Evolutionary conservation across 345 rosid genomes (phyloP), one percentile per base, ranked within the genome.

Genomic region (Bretschneidera sinensis): DNA sequence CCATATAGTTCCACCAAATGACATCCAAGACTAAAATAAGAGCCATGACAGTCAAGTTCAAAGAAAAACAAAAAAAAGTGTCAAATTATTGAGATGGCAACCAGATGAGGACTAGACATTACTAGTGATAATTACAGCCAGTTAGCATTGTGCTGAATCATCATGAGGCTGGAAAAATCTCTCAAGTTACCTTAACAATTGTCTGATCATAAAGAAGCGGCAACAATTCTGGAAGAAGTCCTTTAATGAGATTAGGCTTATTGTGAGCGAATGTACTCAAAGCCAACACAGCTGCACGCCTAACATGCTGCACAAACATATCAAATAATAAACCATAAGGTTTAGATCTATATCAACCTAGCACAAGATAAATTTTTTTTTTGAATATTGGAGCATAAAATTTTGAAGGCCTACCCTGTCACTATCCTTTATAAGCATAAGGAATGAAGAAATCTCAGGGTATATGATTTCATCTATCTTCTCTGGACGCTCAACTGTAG

Each of bases 221-320:
- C 74, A 91, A 69, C 45, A 95, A 65, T 61, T 86, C 90, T 11
- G 89, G 94, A 65, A 95, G 95, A 55, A 95, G 84, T 52, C 91
- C 94, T 74, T 86, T 95, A 17, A 91, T 83, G 31, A 95, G 89
- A 74, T 88, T 95, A 67, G 97, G 99, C 76, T 95, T 95, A 66
- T 95, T 86, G 75, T 95, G 99, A 61, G 96, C 95, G 62, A 88
- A 88, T 22, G 98, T 88, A 78, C 91, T 91, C 61, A 88, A 71
- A 55, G 99, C 99, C 78, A 90, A 78, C 50, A 95, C 97, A 74
- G 95, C 97, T 39, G 99, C 96, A 64, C 96, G 97, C 78, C 96
- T 81, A 24, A 91, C 99, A 86, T 95, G 98, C 99, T 91, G 96
- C 80, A 78, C 33, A 28, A 65, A 24, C 43, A 59, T 45, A 65